Percentiles rank a stretch among this genome's conserved stretches.
Evolutionary conservation across 306 rosid species (phyloP).

Genomic region (Cucurbita argyrosperma): DNA sequence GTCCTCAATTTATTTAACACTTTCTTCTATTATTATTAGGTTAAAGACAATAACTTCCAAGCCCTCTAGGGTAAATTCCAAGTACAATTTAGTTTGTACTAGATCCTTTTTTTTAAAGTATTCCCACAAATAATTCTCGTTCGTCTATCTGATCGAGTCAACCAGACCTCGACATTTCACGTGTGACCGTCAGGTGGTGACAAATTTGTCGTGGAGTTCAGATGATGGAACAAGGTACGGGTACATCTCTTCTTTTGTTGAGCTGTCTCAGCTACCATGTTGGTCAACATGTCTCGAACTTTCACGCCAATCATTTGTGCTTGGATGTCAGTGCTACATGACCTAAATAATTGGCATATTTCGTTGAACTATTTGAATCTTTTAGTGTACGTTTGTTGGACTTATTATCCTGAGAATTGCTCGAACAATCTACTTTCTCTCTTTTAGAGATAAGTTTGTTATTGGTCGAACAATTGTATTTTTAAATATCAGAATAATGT

Average conservation of each 20-base stretch:
- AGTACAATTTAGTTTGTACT: constrained; percentile 6
- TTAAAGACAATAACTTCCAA: constrained; percentile 1
- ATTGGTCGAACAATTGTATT: fast-evolving
- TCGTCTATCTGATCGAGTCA: background rate
- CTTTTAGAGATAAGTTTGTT: background rate
- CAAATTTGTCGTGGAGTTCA: background rate
- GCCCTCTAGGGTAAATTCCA: background rate
- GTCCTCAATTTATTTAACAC: background rate
- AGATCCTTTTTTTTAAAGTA: background rate
- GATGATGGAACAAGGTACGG: background rate
- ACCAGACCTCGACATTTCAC: background rate
- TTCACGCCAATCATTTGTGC: background rate
- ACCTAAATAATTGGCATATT: background rate
- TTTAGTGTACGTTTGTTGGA: background rate
- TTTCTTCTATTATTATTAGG: background rate
- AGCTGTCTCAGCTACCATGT: background rate
- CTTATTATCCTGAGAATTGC: background rate
- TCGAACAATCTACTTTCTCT: background rate
- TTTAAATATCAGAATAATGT: background rate
- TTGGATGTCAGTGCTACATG: background rate
- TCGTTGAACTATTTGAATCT: too few relatives aligned
- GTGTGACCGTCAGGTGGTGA: background rate
- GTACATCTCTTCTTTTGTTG: background rate
- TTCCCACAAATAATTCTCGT: background rate
- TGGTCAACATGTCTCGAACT: background rate